A percentile compares a stretch with the other conserved stretches of the same genome.
Conservation (phyloP, 164 flowering plant species). For the Pachysandra terminalis region DNA sequence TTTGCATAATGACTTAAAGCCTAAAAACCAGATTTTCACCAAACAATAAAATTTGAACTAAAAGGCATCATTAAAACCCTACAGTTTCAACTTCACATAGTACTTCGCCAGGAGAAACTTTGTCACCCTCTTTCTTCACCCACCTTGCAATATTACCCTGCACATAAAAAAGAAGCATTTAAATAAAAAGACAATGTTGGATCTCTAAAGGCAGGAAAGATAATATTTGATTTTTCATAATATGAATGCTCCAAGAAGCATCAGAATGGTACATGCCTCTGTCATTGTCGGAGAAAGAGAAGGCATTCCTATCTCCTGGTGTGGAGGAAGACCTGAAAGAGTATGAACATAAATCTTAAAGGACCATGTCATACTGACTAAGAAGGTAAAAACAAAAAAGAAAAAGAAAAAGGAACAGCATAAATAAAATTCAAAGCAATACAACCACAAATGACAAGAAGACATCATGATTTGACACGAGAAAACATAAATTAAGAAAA, state of each 20-base stretch:
- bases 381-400: too few relatives aligned
- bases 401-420: not conserved
- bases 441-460: not conserved
- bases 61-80: slow-evolving; percentile 18
- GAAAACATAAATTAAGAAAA: too few relatives aligned
- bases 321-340: slow-evolving; percentile 85
- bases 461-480: not conserved
- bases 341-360: slow-evolving; percentile 5
- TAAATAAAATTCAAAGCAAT: not conserved
- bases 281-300: slow-evolving; percentile 99
- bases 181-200: not conserved
- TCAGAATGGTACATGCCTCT: slow-evolving; percentile 46
- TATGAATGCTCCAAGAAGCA: not conserved
- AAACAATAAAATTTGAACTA: slow-evolving; percentile 6
- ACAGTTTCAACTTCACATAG: slow-evolving; percentile 99
- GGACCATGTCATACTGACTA: not conserved
- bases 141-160: slow-evolving; percentile 97
- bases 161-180: slow-evolving; percentile 10
- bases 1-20: not conserved
- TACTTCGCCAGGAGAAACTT: slow-evolving; percentile 88
- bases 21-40: not conserved
- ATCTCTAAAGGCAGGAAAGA: not conserved
- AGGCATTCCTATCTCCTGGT: slow-evolving; percentile 98
- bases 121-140: slow-evolving; percentile 97
- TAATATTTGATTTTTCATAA: not conserved